phyloP scores from a whole-genome alignment of 257 asterid genomes.

The Solanum lycopersicoides region DNA sequence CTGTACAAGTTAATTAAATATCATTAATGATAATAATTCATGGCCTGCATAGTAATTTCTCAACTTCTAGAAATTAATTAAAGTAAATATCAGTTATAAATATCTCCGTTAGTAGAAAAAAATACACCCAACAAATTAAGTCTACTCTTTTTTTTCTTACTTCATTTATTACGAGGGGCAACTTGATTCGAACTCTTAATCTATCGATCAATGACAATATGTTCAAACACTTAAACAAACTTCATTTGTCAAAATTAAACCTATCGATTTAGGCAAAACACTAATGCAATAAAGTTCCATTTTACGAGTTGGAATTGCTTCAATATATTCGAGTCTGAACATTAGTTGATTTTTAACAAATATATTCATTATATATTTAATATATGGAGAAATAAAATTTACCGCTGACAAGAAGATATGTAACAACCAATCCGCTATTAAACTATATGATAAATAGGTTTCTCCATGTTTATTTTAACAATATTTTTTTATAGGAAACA shows the following conservation, averaged over 20 bases:
- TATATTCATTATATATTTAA: neutral
- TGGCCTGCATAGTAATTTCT: neutral
- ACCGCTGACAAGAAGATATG: neutral
- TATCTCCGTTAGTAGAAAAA: neutral
- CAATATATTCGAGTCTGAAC: neutral
- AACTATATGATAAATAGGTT: neutral
- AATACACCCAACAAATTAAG: no score
- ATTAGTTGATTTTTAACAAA: neutral
- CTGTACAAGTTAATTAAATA: no score
- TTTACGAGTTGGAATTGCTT: neutral
- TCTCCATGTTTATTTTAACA: neutral
- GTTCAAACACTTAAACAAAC: neutral
- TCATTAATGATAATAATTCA: neutral
- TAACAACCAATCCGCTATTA: neutral
- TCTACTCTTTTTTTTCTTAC: no score
- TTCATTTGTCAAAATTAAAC: neutral
- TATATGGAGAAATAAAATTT: neutral
- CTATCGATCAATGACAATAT: neutral
- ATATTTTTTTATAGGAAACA: no score
- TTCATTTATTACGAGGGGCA: no score
- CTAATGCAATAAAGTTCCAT: neutral
- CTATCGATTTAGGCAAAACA: neutral
- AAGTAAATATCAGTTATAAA: no score
- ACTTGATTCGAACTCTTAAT: neutral
- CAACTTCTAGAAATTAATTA: no score